Conservation (phyloP, 768 basidiomycete species). For the Xerocomus spinulosus region DNA sequence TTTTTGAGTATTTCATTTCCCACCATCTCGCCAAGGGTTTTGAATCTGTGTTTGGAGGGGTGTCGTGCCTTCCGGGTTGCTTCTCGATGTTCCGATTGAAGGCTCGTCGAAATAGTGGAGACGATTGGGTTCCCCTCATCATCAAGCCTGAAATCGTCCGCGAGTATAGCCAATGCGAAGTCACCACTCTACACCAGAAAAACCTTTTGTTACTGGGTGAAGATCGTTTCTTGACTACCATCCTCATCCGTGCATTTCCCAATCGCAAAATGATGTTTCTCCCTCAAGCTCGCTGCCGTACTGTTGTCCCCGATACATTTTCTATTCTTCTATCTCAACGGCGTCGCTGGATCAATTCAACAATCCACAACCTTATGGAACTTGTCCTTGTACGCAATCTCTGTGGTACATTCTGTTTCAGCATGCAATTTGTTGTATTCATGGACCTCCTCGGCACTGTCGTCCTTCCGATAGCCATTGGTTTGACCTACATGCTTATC, state of each 20-base stretch:
- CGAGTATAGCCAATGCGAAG: constrained; percentile 93
- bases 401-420: constrained; percentile 99
- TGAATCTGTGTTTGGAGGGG: constrained; percentile 98
- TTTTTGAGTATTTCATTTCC: constrained; percentile 98
- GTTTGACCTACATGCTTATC: constrained; percentile 84
- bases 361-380: constrained; percentile 99
- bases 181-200: constrained; percentile 95
- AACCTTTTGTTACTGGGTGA: constrained; percentile 94
- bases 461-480: constrained; percentile 91
- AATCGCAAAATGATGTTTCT: constrained; percentile 99
- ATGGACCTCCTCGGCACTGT: constrained; percentile 93
- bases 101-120: constrained; percentile 79
- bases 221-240: constrained; percentile 97
- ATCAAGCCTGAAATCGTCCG: constrained; percentile 96
- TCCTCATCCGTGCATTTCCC: constrained; percentile 94
- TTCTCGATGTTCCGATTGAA: constrained; percentile 99
- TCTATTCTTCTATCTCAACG: constrained; percentile 90
- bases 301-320: constrained; percentile 96
- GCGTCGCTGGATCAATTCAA: constrained; percentile 99
- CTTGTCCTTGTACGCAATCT: constrained; percentile 94
- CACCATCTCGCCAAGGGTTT: constrained; percentile 98
- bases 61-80: constrained; percentile 98
- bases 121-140: constrained; percentile 97
- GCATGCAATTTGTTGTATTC: constrained; percentile 99
- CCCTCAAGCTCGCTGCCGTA: constrained; percentile 91